Evolutionary conservation across 2,329 filamentous ascomycete genomes (phyloP).

Genomic region (Podosphaera fusca): DNA sequence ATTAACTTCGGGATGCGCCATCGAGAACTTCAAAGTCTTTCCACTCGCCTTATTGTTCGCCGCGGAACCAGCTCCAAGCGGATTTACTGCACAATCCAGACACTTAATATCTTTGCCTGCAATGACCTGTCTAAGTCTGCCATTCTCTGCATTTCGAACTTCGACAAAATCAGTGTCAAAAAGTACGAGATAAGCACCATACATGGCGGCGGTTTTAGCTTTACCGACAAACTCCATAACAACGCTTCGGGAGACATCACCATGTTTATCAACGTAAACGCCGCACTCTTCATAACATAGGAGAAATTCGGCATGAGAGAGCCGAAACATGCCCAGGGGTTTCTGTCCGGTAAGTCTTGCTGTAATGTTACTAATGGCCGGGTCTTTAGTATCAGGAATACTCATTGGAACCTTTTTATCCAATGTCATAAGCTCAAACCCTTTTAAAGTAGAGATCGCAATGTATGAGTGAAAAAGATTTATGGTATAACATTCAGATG

Average conservation of each 20-base stretch:
- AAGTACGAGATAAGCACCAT: slow-evolving; percentile 72
- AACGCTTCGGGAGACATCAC: slow-evolving; percentile 77
- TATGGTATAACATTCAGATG: slow-evolving; percentile 79
- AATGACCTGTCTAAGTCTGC: slow-evolving; percentile 79
- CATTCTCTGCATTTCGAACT: slow-evolving; percentile 90
- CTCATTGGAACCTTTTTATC: slow-evolving; percentile 95
- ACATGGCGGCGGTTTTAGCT: slow-evolving; percentile 68
- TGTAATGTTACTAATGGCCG: slow-evolving; percentile 66
- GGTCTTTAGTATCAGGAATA: slow-evolving; percentile 63
- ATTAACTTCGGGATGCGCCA: slow-evolving; percentile 78
- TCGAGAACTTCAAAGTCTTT: slow-evolving; percentile 75
- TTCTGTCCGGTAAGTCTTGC: slow-evolving; percentile 60
- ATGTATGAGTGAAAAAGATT: slow-evolving; percentile 93
- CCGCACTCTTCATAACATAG: slow-evolving; percentile 89
- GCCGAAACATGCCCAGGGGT: slow-evolving; percentile 86
- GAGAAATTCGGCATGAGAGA: slow-evolving; percentile 79
- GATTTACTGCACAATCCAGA: slow-evolving; percentile 55
- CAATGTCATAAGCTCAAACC: slow-evolving; percentile 84
- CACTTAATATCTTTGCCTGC: slow-evolving; percentile 74
- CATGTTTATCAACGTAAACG: slow-evolving; percentile 95
- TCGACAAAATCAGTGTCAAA: slow-evolving; percentile 96
- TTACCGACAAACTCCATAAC: slow-evolving; percentile 98
- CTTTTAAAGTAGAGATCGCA: slow-evolving; percentile 72
- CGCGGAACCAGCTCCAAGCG: slow-evolving; percentile 27
- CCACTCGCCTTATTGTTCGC: slow-evolving; percentile 19